A percentile compares a stretch with the other conserved stretches of the same genome.
Evolutionary conservation across 371 early-diverging fungal species (phyloP).

Genomic region (Mucor saturninus): DNA sequence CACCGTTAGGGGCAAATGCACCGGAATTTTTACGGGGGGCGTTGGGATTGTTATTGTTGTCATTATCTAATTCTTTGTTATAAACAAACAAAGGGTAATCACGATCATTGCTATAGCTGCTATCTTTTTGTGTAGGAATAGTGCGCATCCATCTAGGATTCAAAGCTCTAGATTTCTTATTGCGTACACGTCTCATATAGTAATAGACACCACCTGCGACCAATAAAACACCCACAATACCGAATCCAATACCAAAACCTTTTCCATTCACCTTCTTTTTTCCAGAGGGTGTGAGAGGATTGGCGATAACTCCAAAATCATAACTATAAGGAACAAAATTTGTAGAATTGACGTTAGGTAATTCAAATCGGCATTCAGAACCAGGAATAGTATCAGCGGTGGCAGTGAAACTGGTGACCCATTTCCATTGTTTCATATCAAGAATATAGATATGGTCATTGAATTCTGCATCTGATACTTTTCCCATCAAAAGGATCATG

Average conservation of each 20-base stretch:
- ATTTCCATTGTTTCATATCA: constrained; percentile 45
- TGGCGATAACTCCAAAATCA: constrained; percentile 23
- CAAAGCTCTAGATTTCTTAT: constrained; percentile 24
- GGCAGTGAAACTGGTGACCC: constrained; percentile 26
- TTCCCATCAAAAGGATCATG: constrained; percentile 47
- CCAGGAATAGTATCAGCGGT: background rate
- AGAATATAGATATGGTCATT: constrained; percentile 39
- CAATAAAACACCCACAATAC: constrained; percentile 18
- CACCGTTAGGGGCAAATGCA: constrained; percentile 20
- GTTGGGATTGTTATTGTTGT: constrained; percentile 19
- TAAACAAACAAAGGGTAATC: constrained; percentile 51
- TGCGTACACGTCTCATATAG: constrained; percentile 24
- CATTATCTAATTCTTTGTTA: constrained; percentile 32
- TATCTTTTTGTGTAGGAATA: constrained; percentile 5
- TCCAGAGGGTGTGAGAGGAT: constrained; percentile 8
- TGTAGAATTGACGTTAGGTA: constrained; percentile 24
- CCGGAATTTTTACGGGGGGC: background rate
- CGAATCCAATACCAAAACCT: constrained; percentile 42
- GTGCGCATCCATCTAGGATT: constrained; percentile 50
- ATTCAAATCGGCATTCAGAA: constrained; percentile 27
- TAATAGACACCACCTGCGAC: constrained; percentile 18
- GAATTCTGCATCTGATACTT: constrained; percentile 12
- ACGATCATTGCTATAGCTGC: constrained; percentile 12
- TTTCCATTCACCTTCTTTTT: constrained; percentile 25
- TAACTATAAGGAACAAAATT: constrained; percentile 17